Base-by-base conservation (phyloP, 345 rosid genomes). In the Erodium maritimum region DNA sequence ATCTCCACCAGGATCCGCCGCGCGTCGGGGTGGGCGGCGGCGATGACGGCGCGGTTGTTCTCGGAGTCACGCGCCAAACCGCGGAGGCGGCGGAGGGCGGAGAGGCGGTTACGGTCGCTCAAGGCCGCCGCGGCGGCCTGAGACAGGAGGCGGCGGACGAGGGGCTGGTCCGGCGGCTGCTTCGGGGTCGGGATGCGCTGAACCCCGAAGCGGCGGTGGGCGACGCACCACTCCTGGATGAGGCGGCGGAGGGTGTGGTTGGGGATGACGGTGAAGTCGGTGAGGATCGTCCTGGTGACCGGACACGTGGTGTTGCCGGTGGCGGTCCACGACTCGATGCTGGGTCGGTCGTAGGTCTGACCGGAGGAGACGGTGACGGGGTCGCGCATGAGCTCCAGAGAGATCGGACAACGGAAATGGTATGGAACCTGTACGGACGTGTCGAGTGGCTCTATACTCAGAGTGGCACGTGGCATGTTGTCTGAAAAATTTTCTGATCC, bases 241-340 rank as follows among this genome's bases (percentile, higher is more conserved):
- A 93, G 80, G 17, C 99, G 91, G 56, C 99, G 95, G 64, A 93
- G 99, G 55, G 95, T 93, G 78, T 93, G 99, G 77, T 93, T 93
- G 0, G 99, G 99, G 23, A 89, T 93, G 69, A 93, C 70, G 52
- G 88, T 83, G 75, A 87, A 93, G 58, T 89, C 96, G 57, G 77
- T 52, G 73, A 93, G 97, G 0, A 84, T 70, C 45, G 72, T 56
- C 0, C 99, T 86, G 33, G 96, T 89, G 64, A 89, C 99, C 0
- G 99, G 99, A 45, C 99, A 93, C 22, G 95, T 82, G 58, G 85
- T 82, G 73, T 93, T 87, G 1, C 99, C 99, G 58, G 87, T 85
- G 25, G 95, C 90, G 29, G 87, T 80, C 97, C 99, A 93, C 0
- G 99, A 85, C 65, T 93, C 99, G 77, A 93, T 93, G 77, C 96